A percentile compares a stretch with the other conserved stretches of the same genome.
Conservation (phyloP, 768 basidiomycete genomes). For the Termitomyces heimii region DNA sequence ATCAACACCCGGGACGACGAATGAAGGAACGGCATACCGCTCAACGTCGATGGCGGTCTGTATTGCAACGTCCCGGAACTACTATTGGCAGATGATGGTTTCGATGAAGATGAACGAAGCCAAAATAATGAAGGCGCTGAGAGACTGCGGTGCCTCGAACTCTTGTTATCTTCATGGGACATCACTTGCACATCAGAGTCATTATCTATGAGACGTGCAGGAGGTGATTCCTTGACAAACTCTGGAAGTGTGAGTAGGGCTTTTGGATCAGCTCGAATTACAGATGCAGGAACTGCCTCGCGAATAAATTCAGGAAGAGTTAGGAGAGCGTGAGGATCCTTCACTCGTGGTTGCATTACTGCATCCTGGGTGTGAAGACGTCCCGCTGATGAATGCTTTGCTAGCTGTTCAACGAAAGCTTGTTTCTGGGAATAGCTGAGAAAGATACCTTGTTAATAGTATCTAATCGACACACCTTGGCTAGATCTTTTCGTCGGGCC, state of each 20-base stretch:
- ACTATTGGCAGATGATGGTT: conserved; percentile 6
- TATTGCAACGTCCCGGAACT: conserved; percentile 10
- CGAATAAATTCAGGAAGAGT: conserved; percentile 61
- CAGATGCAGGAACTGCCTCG: conserved; percentile 38
- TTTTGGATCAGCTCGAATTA: conserved; percentile 29
- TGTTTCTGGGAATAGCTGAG: conserved; percentile 42
- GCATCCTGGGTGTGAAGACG: conserved; percentile 81
- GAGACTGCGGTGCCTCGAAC: conserved; percentile 42
- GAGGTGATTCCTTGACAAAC: conserved; percentile 48
- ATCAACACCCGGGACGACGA: neutral
- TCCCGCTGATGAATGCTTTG: conserved; percentile 65
- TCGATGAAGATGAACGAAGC: conserved; percentile 36
- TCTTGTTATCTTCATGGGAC: conserved; percentile 23
- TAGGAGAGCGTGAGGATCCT: conserved; percentile 47
- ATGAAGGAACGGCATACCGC: conserved; percentile 10
- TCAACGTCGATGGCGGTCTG: conserved; percentile 13
- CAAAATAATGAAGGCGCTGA: conserved; percentile 60
- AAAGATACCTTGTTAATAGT: neutral
- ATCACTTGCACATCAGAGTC: conserved; percentile 9
- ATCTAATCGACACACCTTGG: conserved; percentile 43
- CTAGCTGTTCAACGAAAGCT: conserved; percentile 70
- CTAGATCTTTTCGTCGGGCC: conserved; percentile 49
- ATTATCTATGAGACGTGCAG: conserved; percentile 17
- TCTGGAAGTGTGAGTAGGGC: conserved; percentile 54
- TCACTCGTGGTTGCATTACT: conserved; percentile 35